Conservation (phyloP, 2,329 filamentous ascomycete species). For the Cytospora leucostoma region DNA sequence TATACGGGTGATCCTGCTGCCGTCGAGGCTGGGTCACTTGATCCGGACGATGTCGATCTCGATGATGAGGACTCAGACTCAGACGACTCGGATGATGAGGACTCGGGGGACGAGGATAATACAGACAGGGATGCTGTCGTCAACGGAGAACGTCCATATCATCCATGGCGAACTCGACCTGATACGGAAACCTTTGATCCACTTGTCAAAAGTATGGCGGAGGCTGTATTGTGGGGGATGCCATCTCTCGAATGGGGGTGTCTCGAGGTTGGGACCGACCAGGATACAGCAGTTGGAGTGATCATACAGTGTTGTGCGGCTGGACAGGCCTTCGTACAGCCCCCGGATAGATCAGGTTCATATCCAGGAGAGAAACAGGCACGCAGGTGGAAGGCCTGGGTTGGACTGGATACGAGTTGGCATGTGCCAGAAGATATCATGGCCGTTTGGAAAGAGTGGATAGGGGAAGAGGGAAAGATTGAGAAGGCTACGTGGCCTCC, state of each 20-base stretch:
- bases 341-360: not conserved
- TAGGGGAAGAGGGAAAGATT: not conserved
- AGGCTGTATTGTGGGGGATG: not conserved
- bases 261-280: not conserved
- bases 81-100: not conserved
- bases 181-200: not conserved
- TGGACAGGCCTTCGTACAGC: not conserved
- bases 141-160: not conserved
- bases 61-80: not conserved
- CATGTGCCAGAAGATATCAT: not conserved
- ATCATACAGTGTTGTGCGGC: not conserved
- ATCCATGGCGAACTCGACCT: not conserved
- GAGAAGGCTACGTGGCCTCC: not conserved
- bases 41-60: not conserved
- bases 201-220: not conserved
- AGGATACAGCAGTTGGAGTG: not conserved
- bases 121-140: not conserved
- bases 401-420: not conserved
- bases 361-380: not conserved
- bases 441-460: not conserved
- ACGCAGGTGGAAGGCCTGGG: not conserved
- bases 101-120: not conserved
- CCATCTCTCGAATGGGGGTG: not conserved
- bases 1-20: not conserved
- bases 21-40: not conserved